Conservation (phyloP, 805 yeast genomes). For the Priceomyces carsonii region DNA sequence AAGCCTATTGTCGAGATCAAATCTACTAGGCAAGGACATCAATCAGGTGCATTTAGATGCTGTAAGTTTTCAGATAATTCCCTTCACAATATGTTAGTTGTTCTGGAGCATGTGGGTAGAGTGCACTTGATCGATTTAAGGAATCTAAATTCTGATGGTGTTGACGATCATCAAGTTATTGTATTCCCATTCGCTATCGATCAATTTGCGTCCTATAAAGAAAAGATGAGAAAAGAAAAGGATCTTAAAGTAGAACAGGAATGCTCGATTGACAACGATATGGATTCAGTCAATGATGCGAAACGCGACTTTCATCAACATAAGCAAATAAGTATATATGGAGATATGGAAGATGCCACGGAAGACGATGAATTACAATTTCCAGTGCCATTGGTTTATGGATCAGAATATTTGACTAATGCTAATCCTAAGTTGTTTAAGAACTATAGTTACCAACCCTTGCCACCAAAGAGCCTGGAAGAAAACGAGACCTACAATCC, state of each 20-base stretch:
- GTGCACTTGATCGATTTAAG: slow-evolving; percentile 84
- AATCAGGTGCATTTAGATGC: slow-evolving; percentile 68
- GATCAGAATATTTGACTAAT: slow-evolving; percentile 38
- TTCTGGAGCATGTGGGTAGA: slow-evolving; percentile 84
- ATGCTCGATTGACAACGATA: background rate
- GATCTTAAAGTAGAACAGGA: background rate
- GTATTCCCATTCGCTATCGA: slow-evolving; percentile 57
- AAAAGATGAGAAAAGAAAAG: slow-evolving; percentile 1
- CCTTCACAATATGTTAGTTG: slow-evolving; percentile 71
- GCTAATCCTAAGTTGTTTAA: slow-evolving; percentile 39
- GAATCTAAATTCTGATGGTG: slow-evolving; percentile 41
- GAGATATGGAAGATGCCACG: slow-evolving; percentile 1
- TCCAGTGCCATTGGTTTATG: slow-evolving; percentile 43
- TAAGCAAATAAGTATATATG: slow-evolving; percentile 7
- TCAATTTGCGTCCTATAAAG: slow-evolving; percentile 33
- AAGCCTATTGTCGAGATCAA: slow-evolving; percentile 54
- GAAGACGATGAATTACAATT: slow-evolving; percentile 10
- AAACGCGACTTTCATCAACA: background rate
- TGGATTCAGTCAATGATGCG: slow-evolving; percentile 2
- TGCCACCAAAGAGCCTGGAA: slow-evolving; percentile 14
- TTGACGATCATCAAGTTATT: slow-evolving; percentile 70
- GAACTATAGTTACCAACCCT: slow-evolving; percentile 33
- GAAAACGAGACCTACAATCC: slow-evolving; percentile 10
- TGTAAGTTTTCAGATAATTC: slow-evolving; percentile 51
- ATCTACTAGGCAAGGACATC: slow-evolving; percentile 58